Conservation (phyloP, 2,329 filamentous ascomycete genomes). For the Diaporthe destruens region DNA sequence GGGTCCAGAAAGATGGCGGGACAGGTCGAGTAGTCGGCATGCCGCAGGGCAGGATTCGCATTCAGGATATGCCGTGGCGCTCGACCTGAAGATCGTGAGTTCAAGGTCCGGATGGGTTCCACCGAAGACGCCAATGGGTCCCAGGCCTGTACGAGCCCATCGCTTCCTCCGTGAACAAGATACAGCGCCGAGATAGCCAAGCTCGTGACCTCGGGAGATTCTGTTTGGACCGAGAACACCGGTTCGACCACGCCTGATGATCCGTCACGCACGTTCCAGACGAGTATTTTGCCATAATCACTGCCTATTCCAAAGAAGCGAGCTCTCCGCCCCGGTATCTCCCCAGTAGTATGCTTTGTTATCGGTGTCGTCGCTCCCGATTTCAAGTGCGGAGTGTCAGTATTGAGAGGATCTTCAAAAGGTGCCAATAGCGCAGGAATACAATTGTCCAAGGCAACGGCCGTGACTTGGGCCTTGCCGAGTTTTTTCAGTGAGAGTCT, state of each 20-base stretch:
- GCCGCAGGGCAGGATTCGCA: conserved; percentile 69
- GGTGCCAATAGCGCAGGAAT: conserved; percentile 77
- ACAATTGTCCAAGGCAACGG: conserved; percentile 80
- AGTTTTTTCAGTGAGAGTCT: conserved; percentile 71
- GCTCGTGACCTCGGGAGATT: conserved; percentile 88
- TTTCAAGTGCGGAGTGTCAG: conserved; percentile 53
- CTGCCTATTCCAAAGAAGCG: conserved; percentile 88
- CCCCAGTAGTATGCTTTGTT: conserved; percentile 56
- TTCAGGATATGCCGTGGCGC: conserved; percentile 78
- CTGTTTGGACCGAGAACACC: conserved; percentile 86
- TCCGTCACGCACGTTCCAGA: conserved; percentile 87
- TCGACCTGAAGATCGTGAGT: conserved; percentile 84
- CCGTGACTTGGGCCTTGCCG: conserved; percentile 73
- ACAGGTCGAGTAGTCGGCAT: conserved; percentile 83
- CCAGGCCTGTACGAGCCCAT: conserved; percentile 96
- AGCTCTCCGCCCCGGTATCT: conserved; percentile 87
- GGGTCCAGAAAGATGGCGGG: conserved; percentile 89
- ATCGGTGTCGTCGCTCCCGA: conserved; percentile 57
- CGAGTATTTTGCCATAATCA: conserved; percentile 77
- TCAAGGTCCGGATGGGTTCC: conserved; percentile 86
- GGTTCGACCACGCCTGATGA: conserved; percentile 73
- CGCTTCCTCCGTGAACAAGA: conserved; percentile 91
- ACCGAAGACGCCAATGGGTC: conserved; percentile 88
- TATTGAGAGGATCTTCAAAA: conserved; percentile 82
- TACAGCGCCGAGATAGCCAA: conserved; percentile 88